Evolutionary conservation across 805 yeast genomes (phyloP).

Genomic region (Teunomyces pallodes): DNA sequence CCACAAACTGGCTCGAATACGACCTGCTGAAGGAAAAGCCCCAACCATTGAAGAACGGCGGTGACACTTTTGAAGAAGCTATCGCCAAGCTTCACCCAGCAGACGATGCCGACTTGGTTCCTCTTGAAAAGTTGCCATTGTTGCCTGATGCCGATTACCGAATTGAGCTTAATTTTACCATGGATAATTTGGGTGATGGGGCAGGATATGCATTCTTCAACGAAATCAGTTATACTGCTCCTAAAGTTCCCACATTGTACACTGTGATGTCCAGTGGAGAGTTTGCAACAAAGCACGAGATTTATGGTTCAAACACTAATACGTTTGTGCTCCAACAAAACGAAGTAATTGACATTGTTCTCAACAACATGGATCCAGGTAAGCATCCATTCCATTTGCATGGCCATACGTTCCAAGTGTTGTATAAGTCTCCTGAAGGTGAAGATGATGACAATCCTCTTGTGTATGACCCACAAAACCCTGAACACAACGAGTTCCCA

Average conservation of each 20-base stretch:
- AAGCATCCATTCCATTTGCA: conserved; percentile 79
- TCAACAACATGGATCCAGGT: conserved; percentile 78
- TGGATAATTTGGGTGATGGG: conserved; percentile 73
- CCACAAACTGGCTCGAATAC: conserved; percentile 57
- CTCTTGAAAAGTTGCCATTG: conserved; percentile 51
- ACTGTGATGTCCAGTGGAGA: conserved; percentile 58
- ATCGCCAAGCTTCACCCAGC: conserved; percentile 24
- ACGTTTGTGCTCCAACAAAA: conserved; percentile 56
- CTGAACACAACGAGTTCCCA: conserved; percentile 44
- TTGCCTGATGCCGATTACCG: conserved; percentile 60
- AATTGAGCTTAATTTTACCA: conserved; percentile 55
- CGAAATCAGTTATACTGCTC: conserved; percentile 59
- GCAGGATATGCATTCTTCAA: conserved; percentile 76
- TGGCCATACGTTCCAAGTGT: conserved; percentile 68
- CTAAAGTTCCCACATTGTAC: conserved; percentile 68
- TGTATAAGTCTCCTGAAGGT: conserved; percentile 50
- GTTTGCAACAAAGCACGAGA: conserved; percentile 50
- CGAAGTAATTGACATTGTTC: conserved; percentile 70
- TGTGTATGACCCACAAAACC: conserved; percentile 44
- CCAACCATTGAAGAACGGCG: conserved; percentile 20
- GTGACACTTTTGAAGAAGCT: conserved; percentile 38
- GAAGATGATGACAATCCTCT: conserved; percentile 56
- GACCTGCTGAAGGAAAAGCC: conserved; percentile 32
- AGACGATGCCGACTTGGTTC: conserved; percentile 79
- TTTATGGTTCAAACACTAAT: conserved; percentile 74